Evolutionary conservation across 177 flowering plant species (phyloP).

Genomic region (Tripterygium wilfordii): DNA sequence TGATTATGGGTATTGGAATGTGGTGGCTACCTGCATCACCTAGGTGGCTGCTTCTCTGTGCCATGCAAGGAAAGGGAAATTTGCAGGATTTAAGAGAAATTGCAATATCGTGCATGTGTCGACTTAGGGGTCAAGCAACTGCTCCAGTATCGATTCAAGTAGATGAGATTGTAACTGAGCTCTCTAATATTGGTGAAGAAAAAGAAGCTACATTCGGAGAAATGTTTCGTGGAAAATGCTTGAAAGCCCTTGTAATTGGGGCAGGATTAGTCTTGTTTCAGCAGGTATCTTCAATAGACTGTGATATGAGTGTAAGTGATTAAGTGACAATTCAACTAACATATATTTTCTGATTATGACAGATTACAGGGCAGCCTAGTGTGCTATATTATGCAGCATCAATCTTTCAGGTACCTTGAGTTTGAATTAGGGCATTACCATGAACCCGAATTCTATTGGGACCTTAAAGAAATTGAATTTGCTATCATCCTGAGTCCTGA

Average conservation of each 20-base stretch:
- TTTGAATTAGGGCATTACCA: neutral
- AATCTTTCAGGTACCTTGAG: conserved; percentile 80
- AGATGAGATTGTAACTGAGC: conserved; percentile 71
- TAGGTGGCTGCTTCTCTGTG: conserved; percentile 89
- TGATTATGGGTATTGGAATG: conserved; percentile 91
- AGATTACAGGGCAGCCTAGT: conserved; percentile 99
- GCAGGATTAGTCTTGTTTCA: conserved; percentile 87
- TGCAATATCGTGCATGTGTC: conserved; percentile 67
- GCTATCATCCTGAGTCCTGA: no score
- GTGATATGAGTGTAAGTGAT: neutral
- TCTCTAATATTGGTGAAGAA: conserved; percentile 53
- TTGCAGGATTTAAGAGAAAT: conserved; percentile 49
- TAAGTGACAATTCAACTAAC: neutral
- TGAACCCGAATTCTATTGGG: neutral
- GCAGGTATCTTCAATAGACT: conserved; percentile 54
- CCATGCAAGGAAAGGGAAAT: conserved; percentile 72
- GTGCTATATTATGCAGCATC: conserved; percentile 95
- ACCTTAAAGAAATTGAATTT: no score
- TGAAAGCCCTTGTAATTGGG: conserved; percentile 87
- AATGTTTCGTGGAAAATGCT: conserved; percentile 81
- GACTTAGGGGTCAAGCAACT: conserved; percentile 64
- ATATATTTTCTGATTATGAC: conserved; percentile 20
- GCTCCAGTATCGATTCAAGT: conserved; percentile 68
- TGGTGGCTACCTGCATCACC: conserved; percentile 97
- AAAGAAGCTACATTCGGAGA: conserved; percentile 57